These are phyloP conservation scores for Oxyria digyna DNA, from an alignment of 148 eudicot genomes.

Conservation along the genomic window DNA sequence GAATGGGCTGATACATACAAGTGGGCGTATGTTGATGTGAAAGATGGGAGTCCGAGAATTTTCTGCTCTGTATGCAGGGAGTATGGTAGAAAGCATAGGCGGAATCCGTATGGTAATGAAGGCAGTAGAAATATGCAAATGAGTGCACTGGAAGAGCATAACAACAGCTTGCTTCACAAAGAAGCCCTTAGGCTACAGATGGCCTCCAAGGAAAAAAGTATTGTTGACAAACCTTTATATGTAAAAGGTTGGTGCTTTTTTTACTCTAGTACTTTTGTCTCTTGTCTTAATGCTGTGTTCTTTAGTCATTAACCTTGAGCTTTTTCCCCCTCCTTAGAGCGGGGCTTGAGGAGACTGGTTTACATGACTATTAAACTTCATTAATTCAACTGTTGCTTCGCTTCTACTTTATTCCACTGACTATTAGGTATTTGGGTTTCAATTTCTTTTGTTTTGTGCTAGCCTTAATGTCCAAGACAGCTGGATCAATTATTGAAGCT, in stretches of 20 bases:
- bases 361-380: background rate
- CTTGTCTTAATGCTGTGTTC: background rate
- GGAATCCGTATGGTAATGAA: constrained; percentile 98
- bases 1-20: constrained; percentile 99
- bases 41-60: constrained; percentile 88
- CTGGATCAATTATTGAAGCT: constrained; percentile 96
- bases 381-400: background rate
- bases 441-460: background rate
- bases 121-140: constrained; percentile 99
- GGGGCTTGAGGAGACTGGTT: background rate
- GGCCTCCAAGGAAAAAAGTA: constrained; percentile 89
- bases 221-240: constrained; percentile 74
- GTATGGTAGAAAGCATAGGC: constrained; percentile 92
- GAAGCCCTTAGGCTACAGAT: constrained; percentile 91
- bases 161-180: constrained; percentile 90
- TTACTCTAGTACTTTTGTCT: background rate
- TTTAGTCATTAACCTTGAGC: background rate
- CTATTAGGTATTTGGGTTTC: no score
- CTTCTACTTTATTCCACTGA: background rate
- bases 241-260: constrained; percentile 60
- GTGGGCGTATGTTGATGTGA: constrained; percentile 97
- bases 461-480: constrained; percentile 98
- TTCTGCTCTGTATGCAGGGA: constrained; percentile 95
- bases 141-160: constrained; percentile 98
- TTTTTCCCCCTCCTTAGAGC: background rate